These are phyloP conservation scores for Pisolithus microcarpus DNA, from an alignment of 768 basidiomycete genomes.

Conservation along the genomic window DNA sequence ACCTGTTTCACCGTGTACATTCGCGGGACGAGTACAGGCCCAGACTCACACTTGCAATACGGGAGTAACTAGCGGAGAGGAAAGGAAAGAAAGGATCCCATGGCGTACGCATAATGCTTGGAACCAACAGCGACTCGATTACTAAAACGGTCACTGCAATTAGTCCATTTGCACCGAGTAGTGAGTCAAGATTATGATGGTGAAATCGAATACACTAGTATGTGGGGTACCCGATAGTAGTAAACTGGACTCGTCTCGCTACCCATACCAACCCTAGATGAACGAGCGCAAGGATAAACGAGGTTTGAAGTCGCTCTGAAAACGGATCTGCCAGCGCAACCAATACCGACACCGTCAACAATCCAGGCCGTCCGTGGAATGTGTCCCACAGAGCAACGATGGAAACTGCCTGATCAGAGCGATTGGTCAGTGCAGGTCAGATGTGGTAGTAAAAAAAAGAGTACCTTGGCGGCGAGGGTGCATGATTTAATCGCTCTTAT, in stretches of 20 bases:
- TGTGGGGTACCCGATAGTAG: not conserved
- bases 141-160: too few relatives aligned
- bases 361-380: slow-evolving; percentile 19
- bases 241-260: not conserved
- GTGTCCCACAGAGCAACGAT: slow-evolving; percentile 14
- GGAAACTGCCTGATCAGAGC: slow-evolving; percentile 18
- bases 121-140: too few relatives aligned
- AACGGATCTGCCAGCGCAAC: slow-evolving; percentile 42
- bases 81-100: too few relatives aligned
- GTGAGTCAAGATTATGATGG: too few relatives aligned
- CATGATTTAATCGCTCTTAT: slow-evolving; percentile 29
- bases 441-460: not conserved
- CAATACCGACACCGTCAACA: slow-evolving; percentile 22
- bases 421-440: not conserved
- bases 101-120: too few relatives aligned
- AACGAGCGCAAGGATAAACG: slow-evolving; percentile 31
- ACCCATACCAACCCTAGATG: slow-evolving; percentile 31
- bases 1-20: too few relatives aligned
- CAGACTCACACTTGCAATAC: too few relatives aligned
- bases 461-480: slow-evolving; percentile 31
- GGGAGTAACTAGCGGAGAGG: too few relatives aligned
- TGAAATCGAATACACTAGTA: not conserved
- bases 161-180: too few relatives aligned
- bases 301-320: slow-evolving; percentile 33
- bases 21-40: too few relatives aligned